Evolutionary conservation across 176 grass and related monocot species (phyloP).

Genomic region (Chrysopogon serrulatus): DNA sequence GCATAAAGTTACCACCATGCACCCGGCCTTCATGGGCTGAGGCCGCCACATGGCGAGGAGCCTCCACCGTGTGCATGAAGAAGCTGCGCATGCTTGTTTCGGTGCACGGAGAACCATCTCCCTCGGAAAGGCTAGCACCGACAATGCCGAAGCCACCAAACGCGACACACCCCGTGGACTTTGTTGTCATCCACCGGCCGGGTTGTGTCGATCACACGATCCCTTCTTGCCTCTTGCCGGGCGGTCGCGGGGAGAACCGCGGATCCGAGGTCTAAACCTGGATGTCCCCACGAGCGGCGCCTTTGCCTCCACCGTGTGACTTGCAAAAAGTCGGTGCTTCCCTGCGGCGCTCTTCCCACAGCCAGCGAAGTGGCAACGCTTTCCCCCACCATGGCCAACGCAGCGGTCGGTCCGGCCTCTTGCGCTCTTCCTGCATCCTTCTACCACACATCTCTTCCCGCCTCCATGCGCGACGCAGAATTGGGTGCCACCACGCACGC

Average conservation of each 20-base stretch:
- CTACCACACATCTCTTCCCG: constrained; percentile 66
- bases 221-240: constrained; percentile 64
- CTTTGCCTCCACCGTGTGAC: constrained; percentile 72
- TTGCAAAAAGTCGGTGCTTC: constrained; percentile 92
- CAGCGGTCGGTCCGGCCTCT: constrained; percentile 68
- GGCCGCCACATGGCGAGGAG: neutral
- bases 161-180: constrained; percentile 47
- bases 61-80: constrained; percentile 15
- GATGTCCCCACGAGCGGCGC: constrained; percentile 60
- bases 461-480: constrained; percentile 87
- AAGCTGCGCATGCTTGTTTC: constrained; percentile 12
- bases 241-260: constrained; percentile 40
- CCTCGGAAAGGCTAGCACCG: neutral
- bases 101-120: neutral
- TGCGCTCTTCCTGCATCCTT: constrained; percentile 69
- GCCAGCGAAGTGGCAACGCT: constrained; percentile 48
- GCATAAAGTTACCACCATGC: constrained; percentile 62
- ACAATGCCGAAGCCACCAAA: constrained; percentile 14
- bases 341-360: constrained; percentile 81
- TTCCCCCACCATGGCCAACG: constrained; percentile 86
- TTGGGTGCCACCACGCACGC: constrained; percentile 75
- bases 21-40: constrained; percentile 56
- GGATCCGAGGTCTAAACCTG: constrained; percentile 33
- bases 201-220: constrained; percentile 45
- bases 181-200: constrained; percentile 46